Base-by-base conservation (phyloP, 176 grass and related monocot genomes). In the Metroxylon sagu region DNA sequence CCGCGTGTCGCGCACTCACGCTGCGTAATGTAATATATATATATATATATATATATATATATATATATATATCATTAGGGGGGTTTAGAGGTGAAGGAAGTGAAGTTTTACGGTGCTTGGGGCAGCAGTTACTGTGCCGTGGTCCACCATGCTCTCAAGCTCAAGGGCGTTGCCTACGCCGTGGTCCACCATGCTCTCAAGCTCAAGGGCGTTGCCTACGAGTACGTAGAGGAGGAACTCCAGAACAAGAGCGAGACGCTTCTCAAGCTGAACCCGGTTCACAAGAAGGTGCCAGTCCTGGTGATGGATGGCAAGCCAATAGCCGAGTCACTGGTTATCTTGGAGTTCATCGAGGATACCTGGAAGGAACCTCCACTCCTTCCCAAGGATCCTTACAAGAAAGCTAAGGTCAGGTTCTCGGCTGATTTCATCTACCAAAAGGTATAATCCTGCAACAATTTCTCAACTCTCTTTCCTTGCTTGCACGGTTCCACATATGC, bases 171-270 rank as follows among this genome's bases (percentile, higher is more conserved):
- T n/a, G n/a, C n/a, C n/a, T n/a, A n/a, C n/a, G n/a, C n/a, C n/a
- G n/a, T n/a, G n/a, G n/a, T n/a, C n/a, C n/a, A n/a, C n/a, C n/a
- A n/a, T 65, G 70, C 74, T 16, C 77, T 78, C 50, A 69, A 64
- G 48, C 63, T 85, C 52, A 89, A 82, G 70, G 70, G 81, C 62
- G 67, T 89, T 5, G 48, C 18, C 16, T 73, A 71, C 26, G 78
- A 89, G 66, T 89, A 79, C 66, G 64, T 61, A 26, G 78, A 85
- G 69, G 81, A 89, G 72, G 86, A 82, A 51, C 61, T 85, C 65
- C 55, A 76, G 12, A 10, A 62, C 50, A 89, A 85, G 70, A 85
- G 81, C 72, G 53, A 68, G 4, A 4, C 56, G 5, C 65, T 89
- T 31, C 66, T 78, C 10, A 54, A 15, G 49, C 64, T 58, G 5